These are phyloP conservation scores for Neoscytalidium dimidiatum DNA, from an alignment of 2,329 filamentous ascomycete species.

Conservation along the genomic window DNA sequence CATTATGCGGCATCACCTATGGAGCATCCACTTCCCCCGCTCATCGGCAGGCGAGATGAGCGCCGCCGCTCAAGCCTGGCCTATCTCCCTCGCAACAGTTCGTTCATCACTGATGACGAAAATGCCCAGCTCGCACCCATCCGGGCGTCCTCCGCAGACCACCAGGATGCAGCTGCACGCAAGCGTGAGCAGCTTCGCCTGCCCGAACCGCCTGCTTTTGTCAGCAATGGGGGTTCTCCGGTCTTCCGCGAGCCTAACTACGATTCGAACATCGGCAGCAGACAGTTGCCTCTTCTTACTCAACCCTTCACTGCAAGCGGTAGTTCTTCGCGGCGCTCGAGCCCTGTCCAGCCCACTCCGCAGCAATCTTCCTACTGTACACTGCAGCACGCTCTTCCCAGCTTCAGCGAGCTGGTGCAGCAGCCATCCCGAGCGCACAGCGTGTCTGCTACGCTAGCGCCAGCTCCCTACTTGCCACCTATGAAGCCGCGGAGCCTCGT, in stretches of 20 bases:
- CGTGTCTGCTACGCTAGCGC: neutral
- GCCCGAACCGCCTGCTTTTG: conserved; percentile 8
- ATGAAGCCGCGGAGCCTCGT: conserved; percentile 8
- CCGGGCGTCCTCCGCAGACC: conserved; percentile 4
- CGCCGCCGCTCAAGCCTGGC: conserved; percentile 37
- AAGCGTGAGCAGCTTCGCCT: conserved; percentile 29
- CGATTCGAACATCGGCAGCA: neutral
- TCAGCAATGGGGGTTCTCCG: conserved; percentile 1
- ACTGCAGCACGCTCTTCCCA: conserved; percentile 33
- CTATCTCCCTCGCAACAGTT: conserved; percentile 40
- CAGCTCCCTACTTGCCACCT: conserved; percentile 24
- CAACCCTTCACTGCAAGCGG: conserved; percentile 27
- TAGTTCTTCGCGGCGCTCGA: conserved; percentile 2
- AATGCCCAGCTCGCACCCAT: conserved; percentile 6
- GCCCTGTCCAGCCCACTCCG: conserved; percentile 19
- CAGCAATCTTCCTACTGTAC: conserved; percentile 23
- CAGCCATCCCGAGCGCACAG: conserved; percentile 29
- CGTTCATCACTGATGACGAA: conserved; percentile 38
- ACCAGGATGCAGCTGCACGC: conserved; percentile 20
- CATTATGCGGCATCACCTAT: conserved; percentile 47
- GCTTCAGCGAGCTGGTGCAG: conserved; percentile 35
- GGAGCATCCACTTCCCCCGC: conserved; percentile 42
- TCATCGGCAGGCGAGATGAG: conserved; percentile 38
- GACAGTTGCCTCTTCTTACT: conserved; percentile 28
- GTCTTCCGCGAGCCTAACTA: conserved; percentile 19